phyloP scores from a whole-genome alignment of 805 yeast genomes.

The Saturnispora silvae region DNA sequence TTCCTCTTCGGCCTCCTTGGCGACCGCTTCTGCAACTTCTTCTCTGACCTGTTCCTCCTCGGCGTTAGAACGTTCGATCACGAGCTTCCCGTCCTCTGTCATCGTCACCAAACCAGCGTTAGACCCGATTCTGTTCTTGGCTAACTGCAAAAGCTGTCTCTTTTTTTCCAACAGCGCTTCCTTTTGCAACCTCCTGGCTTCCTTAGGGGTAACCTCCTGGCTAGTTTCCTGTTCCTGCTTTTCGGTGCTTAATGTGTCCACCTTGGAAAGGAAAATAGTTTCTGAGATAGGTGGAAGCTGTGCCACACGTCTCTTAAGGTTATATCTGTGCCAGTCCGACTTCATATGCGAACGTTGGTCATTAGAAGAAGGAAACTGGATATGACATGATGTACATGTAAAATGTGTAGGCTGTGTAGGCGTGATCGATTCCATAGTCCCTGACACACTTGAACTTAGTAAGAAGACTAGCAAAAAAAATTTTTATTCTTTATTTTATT shows the following conservation, averaged over 20 bases:
- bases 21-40: conserved; percentile 15
- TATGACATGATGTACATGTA: conserved; percentile 86
- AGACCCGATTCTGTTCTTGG: conserved; percentile 31
- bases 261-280: conserved; percentile 21
- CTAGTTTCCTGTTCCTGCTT: conserved; percentile 19
- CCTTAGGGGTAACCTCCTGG: conserved; percentile 22
- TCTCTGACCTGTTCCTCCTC: conserved; percentile 14
- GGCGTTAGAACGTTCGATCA: conserved; percentile 12
- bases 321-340: conserved; percentile 96
- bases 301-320: conserved; percentile 88
- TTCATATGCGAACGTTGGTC: conserved; percentile 90
- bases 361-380: conserved; percentile 70
- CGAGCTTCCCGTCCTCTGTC: conserved; percentile 20
- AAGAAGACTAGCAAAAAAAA: neutral
- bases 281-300: conserved; percentile 53
- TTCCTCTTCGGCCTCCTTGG: conserved; percentile 12
- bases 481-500: neutral
- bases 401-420: conserved; percentile 11
- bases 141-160: conserved; percentile 36
- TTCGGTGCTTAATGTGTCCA: conserved; percentile 13
- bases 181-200: conserved; percentile 37
- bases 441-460: neutral
- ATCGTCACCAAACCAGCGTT: conserved; percentile 20
- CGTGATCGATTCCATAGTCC: conserved; percentile 1
- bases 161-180: conserved; percentile 41